phyloP scores from a whole-genome alignment of 371 early-diverging fungal species.

The Rhizomucor pusillus region DNA sequence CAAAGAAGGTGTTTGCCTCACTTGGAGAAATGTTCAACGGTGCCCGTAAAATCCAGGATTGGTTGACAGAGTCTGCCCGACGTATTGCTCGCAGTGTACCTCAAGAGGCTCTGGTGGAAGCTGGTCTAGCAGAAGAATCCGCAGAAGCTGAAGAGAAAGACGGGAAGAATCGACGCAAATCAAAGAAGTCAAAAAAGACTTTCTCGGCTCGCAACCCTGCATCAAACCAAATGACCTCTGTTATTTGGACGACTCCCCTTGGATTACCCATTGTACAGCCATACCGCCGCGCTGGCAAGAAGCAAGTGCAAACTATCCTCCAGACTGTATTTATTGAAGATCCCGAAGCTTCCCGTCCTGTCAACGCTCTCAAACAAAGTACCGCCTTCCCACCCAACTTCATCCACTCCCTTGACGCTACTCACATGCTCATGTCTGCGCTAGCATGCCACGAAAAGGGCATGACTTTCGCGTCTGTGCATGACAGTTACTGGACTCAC shows the following conservation, averaged over 20 bases:
- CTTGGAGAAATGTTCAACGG: slow-evolving; percentile 90
- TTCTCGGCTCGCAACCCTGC: slow-evolving; percentile 49
- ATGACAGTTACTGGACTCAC: slow-evolving; percentile 99
- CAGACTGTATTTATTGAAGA: slow-evolving; percentile 83
- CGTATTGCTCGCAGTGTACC: slow-evolving; percentile 83
- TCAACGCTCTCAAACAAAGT: slow-evolving; percentile 89
- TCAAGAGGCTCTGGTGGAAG: slow-evolving; percentile 52
- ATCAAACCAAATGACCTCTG: slow-evolving; percentile 76
- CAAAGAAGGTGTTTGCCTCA: slow-evolving; percentile 81
- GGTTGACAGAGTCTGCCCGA: slow-evolving; percentile 90
- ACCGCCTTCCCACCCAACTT: slow-evolving; percentile 99
- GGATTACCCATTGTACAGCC: slow-evolving; percentile 96
- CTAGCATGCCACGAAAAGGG: slow-evolving; percentile 78
- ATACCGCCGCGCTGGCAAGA: slow-evolving; percentile 75
- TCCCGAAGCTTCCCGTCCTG: slow-evolving; percentile 69
- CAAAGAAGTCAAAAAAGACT: slow-evolving; percentile 19
- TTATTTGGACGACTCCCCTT: slow-evolving; percentile 97
- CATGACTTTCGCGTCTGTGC: slow-evolving; percentile 92
- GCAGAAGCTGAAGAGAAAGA: slow-evolving; percentile 10
- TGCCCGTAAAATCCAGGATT: slow-evolving; percentile 88
- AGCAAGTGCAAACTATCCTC: slow-evolving; percentile 69
- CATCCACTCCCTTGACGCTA: slow-evolving; percentile 96
- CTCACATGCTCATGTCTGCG: slow-evolving; percentile 97
- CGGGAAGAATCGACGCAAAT: slow-evolving; percentile 1
- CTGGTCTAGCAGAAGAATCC: slow-evolving; percentile 18